phyloP scores from a whole-genome alignment of 2,329 filamentous ascomycete genomes.

The Verticillium dahliae region DNA sequence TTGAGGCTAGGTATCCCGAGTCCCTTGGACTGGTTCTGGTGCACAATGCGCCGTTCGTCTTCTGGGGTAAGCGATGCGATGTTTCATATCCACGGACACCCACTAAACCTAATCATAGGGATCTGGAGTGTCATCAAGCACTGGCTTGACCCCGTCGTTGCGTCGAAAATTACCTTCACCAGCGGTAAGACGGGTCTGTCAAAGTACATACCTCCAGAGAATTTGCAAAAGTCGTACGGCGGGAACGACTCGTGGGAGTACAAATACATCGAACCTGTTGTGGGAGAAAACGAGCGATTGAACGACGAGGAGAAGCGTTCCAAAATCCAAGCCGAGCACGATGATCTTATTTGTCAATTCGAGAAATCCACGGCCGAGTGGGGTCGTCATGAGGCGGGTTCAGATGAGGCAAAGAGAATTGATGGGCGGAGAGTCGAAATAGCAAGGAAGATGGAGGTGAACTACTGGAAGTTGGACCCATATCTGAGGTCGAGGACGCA shows the following conservation, averaged over 20 bases:
- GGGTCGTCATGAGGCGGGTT: constrained; percentile 36
- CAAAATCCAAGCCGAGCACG: constrained; percentile 42
- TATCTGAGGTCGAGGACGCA: constrained; percentile 46
- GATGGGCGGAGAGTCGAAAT: constrained; percentile 35
- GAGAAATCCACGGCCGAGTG: constrained; percentile 54
- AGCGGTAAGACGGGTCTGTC: constrained; percentile 55
- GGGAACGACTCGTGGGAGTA: constrained; percentile 63
- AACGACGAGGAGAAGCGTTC: constrained; percentile 34
- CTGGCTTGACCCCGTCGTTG: constrained; percentile 72
- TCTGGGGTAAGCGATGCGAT: constrained; percentile 30
- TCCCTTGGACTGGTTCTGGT: constrained; percentile 64
- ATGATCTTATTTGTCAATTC: constrained; percentile 46
- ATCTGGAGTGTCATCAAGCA: constrained; percentile 60
- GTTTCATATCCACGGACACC: background rate
- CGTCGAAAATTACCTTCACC: constrained; percentile 65
- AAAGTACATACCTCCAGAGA: constrained; percentile 50
- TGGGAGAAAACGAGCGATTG: constrained; percentile 54
- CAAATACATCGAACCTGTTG: constrained; percentile 52
- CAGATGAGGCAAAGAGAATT: constrained; percentile 12
- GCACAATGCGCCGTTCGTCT: constrained; percentile 71
- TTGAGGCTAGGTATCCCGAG: constrained; percentile 74
- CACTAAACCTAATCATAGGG: constrained; percentile 12
- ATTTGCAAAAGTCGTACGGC: constrained; percentile 58
- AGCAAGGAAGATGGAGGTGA: constrained; percentile 43
- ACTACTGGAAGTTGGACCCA: constrained; percentile 68